Percentiles rank a stretch among this genome's conserved stretches.
These are phyloP conservation scores for Helicostylum pulchrum DNA, from an alignment of 192 early-diverging fungal genomes.

Conservation along the genomic window DNA sequence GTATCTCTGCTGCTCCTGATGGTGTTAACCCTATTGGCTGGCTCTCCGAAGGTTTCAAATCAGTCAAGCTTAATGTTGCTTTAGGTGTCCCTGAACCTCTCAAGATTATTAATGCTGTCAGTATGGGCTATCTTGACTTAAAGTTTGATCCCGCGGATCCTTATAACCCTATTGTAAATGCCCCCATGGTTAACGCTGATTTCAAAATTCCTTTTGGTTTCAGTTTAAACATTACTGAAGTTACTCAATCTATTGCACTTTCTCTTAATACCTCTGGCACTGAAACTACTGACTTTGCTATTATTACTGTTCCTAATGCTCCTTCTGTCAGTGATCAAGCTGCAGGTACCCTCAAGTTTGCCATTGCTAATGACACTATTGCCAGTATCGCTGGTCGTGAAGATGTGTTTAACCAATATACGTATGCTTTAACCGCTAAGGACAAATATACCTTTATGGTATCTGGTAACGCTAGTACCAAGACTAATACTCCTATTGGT, in stretches of 20 bases:
- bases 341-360: constrained; percentile 45
- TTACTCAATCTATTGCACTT: constrained; percentile 49
- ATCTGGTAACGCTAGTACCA: constrained; percentile 45
- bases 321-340: constrained; percentile 37
- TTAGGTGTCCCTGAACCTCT: constrained; percentile 38
- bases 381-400: constrained; percentile 38
- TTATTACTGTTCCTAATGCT: constrained; percentile 21
- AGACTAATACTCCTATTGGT: constrained; percentile 52
- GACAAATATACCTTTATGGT: constrained; percentile 40
- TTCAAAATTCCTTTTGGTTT: constrained; percentile 62
- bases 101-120: constrained; percentile 49
- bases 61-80: constrained; percentile 46
- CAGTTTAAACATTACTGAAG: constrained; percentile 49
- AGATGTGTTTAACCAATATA: constrained; percentile 48
- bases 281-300: constrained; percentile 1
- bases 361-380: constrained; percentile 42
- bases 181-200: constrained; percentile 40
- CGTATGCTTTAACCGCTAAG: constrained; percentile 40
- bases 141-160: constrained; percentile 42
- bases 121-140: constrained; percentile 48
- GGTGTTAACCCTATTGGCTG: constrained; percentile 45
- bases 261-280: constrained; percentile 21
- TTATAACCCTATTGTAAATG: constrained; percentile 46
- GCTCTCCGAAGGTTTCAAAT: constrained; percentile 47
- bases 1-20: constrained; percentile 46